These are phyloP conservation scores for Backusella tuberculispora DNA, from an alignment of 192 early-diverging fungal species.

Conservation along the genomic window DNA sequence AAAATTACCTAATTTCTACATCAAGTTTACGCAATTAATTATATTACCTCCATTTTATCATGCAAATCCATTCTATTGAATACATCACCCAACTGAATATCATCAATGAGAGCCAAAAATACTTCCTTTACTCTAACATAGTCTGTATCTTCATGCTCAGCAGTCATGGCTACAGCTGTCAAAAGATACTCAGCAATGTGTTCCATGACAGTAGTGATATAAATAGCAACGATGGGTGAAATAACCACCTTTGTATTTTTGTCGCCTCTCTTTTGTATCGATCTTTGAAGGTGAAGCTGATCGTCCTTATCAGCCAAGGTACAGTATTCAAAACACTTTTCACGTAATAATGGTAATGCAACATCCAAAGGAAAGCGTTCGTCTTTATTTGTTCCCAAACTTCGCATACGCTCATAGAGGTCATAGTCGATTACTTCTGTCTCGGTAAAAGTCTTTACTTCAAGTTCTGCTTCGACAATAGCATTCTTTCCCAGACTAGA, in stretches of 20 bases:
- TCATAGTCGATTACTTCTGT: slow-evolving; percentile 48
- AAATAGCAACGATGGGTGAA: slow-evolving; percentile 55
- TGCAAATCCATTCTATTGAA: slow-evolving; percentile 54
- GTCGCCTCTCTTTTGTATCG: slow-evolving; percentile 18
- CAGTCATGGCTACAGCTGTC: slow-evolving; percentile 49
- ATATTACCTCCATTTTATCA: slow-evolving; percentile 31
- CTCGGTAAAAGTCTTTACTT: slow-evolving; percentile 60
- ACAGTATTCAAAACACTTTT: slow-evolving; percentile 58
- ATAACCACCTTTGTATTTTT: slow-evolving; percentile 20
- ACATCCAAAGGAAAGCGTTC: slow-evolving; percentile 28
- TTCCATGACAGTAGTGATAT: slow-evolving; percentile 61
- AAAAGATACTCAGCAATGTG: slow-evolving; percentile 63
- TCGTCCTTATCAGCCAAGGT: slow-evolving; percentile 54
- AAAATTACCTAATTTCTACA: neutral
- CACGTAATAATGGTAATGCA: slow-evolving; percentile 53
- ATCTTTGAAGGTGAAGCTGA: slow-evolving; percentile 22
- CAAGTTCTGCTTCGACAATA: slow-evolving; percentile 62
- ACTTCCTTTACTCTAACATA: slow-evolving; percentile 55
- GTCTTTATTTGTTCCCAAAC: neutral
- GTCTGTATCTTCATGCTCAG: slow-evolving; percentile 57
- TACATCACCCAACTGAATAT: slow-evolving; percentile 51
- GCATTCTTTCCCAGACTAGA: slow-evolving; percentile 63
- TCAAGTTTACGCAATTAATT: neutral
- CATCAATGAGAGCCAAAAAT: slow-evolving; percentile 53
- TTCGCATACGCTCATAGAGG: slow-evolving; percentile 41